Evolutionary conservation across 73 alveolate genomes (phyloP), one percentile per base, ranked within the genome.

Genomic region (Paramecium sexaurelia): DNA sequence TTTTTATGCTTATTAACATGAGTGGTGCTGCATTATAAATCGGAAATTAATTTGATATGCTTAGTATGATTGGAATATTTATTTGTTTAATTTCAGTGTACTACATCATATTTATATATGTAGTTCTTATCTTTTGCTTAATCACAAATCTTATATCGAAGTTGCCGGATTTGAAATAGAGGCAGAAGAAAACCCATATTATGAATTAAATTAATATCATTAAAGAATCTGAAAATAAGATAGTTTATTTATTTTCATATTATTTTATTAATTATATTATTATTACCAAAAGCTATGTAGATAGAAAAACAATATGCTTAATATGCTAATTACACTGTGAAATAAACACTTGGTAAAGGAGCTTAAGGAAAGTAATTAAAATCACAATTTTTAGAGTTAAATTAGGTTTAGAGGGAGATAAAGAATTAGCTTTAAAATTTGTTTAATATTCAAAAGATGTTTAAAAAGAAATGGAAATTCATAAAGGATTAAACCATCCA

Each of bases 331-430:
- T 78, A 39, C n/a, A 78, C 47, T 9, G 55, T 78, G 10, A 78
- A 78, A 78, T 33, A 39, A 22, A 78, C 90, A 0, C 2, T 78
- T 6, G 90, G 90, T 0, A 29, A 41, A 39, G 90, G 90, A 41
- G 90, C 55, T 2, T 43, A 78, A 78, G 90, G 90, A 78, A 78
- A 78, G 90, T 78, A 78, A 24, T 51, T 15, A 36, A 45, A 2
- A 29, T 71, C 7, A 2, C n/a, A 36, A 13, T 24, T 13, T 26
- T 41, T 45, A 41, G 90, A 45, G 90, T 78, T 4, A 78, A 78
- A 78, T 33, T 78, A 6, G 90, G 75, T 10, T 13, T 40, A 41
- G 90, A 41, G 6, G 90, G 90, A 22, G 26, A 37, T n/a, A 78
- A 45, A 39, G 33, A 29, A 78, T 40, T 41, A 15, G 90, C 90